Percentiles rank a stretch among this genome's conserved stretches.
Evolutionary conservation across 139 green algal genomes (phyloP).

Genomic region (Chlamydomonas applanata): DNA sequence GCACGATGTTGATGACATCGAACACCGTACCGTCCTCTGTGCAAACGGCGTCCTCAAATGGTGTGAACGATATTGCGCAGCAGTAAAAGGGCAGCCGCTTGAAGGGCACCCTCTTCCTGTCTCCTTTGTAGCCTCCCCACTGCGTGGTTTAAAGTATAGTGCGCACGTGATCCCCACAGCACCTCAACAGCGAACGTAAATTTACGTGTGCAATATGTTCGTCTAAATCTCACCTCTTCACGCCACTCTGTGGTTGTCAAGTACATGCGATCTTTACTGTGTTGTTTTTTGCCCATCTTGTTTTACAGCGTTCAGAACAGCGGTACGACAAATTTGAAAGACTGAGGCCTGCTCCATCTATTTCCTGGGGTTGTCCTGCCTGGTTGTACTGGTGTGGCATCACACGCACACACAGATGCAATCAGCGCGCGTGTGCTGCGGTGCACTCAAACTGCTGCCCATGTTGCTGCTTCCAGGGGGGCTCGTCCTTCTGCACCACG

Average conservation of each 20-base stretch:
- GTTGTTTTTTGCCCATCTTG: conserved; percentile 81
- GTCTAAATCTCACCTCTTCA: conserved; percentile 82
- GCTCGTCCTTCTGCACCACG: conserved; percentile 2
- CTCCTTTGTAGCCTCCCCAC: conserved; percentile 23
- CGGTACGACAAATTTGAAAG: too few species aligned
- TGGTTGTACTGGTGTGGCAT: too few species aligned
- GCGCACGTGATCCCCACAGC: not conserved
- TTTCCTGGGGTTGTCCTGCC: too few species aligned
- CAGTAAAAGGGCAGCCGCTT: conserved; percentile 89
- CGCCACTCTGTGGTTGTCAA: conserved; percentile 90
- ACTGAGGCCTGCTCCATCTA: too few species aligned
- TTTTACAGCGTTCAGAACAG: not conserved
- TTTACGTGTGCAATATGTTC: not conserved
- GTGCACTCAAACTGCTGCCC: too few species aligned
- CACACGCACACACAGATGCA: too few species aligned
- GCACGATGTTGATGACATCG: conserved; percentile 56
- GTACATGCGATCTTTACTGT: conserved; percentile 69
- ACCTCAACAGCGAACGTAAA: not conserved
- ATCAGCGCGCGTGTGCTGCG: too few species aligned
- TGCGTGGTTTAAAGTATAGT: not conserved
- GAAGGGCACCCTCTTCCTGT: conserved; percentile 49
- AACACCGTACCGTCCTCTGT: conserved; percentile 42
- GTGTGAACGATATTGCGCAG: conserved; percentile 91
- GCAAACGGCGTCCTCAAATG: conserved; percentile 92
- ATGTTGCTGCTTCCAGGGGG: not conserved